A percentile compares a stretch with the other conserved stretches of the same genome.
Conservation (phyloP, 345 rosid species). For the Aquilaria yunnanensis region DNA sequence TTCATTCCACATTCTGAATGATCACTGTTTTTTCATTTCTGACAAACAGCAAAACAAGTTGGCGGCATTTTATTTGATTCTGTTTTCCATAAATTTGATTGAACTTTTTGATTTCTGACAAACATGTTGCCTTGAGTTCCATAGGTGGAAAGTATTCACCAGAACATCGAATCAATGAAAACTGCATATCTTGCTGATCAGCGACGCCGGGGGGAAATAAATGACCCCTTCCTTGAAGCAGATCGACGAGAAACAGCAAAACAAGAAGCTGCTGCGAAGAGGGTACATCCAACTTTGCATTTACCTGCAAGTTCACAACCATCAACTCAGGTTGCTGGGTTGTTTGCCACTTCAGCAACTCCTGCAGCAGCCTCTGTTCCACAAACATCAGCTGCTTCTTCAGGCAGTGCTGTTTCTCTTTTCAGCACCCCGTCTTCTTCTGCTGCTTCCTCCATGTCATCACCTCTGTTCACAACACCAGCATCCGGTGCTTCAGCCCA, state of each 20-base stretch:
- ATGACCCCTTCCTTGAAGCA: conserved; percentile 94
- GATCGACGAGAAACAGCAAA: conserved; percentile 95
- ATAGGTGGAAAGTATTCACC: conserved; percentile 91
- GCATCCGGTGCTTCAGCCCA: conserved; percentile 42
- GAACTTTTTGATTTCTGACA: background rate
- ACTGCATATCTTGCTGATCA: conserved; percentile 86
- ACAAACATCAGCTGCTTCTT: conserved; percentile 47
- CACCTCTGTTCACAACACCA: conserved; percentile 73
- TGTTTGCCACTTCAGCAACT: conserved; percentile 45
- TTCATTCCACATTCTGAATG: too few species aligned
- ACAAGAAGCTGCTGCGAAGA: conserved; percentile 93
- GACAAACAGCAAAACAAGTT: too few species aligned
- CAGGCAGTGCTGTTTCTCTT: conserved; percentile 67
- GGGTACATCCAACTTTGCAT: conserved; percentile 93
- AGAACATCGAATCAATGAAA: conserved; percentile 86
- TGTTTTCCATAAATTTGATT: background rate
- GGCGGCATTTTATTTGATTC: too few species aligned
- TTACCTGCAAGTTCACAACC: conserved; percentile 69
- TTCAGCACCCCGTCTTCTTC: conserved; percentile 58
- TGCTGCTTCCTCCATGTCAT: conserved; percentile 34
- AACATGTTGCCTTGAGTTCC: conserved; percentile 3
- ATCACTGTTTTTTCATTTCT: too few species aligned
- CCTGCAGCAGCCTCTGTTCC: conserved; percentile 38
- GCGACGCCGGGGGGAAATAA: conserved; percentile 68
- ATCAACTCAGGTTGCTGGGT: conserved; percentile 66